Percentiles rank a stretch among this genome's conserved stretches.
These are phyloP conservation scores for Malbranchea zuffiana DNA, from an alignment of 2,329 filamentous ascomycete species.

Conservation along the genomic window DNA sequence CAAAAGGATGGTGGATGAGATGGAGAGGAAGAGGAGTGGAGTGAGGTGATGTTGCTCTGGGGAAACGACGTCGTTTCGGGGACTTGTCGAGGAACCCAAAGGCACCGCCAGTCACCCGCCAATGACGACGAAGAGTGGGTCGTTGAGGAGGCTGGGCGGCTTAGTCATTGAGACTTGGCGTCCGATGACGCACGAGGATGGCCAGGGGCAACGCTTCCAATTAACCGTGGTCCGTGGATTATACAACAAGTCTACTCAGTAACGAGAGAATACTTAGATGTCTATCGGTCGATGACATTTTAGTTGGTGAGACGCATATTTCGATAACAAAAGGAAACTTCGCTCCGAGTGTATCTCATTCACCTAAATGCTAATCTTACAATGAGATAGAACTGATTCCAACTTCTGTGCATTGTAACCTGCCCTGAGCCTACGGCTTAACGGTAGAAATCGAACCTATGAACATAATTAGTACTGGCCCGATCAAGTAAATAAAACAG, in stretches of 20 bases:
- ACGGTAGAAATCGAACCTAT: constrained; percentile 88
- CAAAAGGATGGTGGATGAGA: constrained; percentile 1
- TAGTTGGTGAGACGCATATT: no score
- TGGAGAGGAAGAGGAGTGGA: constrained; percentile 2
- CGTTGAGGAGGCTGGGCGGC: neutral
- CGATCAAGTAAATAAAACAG: neutral
- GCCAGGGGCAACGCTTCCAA: no score
- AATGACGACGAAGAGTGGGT: constrained; percentile 9
- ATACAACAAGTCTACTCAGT: no score
- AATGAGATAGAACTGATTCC: neutral
- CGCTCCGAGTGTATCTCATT: no score
- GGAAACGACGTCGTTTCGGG: neutral
- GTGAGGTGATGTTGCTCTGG: neutral
- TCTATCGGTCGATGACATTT: no score
- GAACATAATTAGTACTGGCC: constrained; percentile 35
- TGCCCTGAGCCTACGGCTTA: constrained; percentile 18
- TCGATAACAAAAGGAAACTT: no score
- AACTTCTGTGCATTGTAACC: constrained; percentile 10
- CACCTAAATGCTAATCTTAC: no score
- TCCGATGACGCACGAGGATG: no score
- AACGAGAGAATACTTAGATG: no score
- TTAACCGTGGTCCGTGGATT: no score
- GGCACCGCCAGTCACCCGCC: constrained; percentile 5
- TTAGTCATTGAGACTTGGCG: neutral
- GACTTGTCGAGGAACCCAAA: neutral